phyloP scores from a whole-genome alignment of 163 green algal genomes.

The Scenedesmus sp. region DNA sequence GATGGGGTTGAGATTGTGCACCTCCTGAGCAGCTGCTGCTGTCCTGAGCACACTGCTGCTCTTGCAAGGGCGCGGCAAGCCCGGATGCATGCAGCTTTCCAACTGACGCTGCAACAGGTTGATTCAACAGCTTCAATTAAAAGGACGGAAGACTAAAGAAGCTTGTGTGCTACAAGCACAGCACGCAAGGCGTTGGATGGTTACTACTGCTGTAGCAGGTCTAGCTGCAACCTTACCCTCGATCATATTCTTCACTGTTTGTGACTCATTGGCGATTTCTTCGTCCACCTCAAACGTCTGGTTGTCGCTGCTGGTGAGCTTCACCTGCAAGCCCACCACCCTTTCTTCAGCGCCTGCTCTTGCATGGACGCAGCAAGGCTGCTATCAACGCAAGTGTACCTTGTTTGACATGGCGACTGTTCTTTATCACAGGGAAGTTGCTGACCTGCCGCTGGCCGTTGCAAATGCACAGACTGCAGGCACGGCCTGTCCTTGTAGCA shows the following conservation, averaged over 20 bases:
- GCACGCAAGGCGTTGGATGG: background rate
- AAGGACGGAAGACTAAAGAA: no score
- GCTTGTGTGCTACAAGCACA: background rate
- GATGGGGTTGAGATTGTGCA: background rate
- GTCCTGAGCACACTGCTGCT: background rate
- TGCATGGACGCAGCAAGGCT: background rate
- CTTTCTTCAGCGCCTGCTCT: background rate
- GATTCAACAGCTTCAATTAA: background rate
- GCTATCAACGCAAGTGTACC: background rate
- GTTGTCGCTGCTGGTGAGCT: conserved; percentile 77
- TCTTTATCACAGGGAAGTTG: background rate
- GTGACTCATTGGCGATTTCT: conserved; percentile 79
- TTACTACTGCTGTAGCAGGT: background rate
- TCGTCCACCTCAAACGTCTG: conserved; percentile 82
- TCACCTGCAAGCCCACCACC: conserved; percentile 68
- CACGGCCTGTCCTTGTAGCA: background rate
- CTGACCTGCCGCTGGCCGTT: background rate
- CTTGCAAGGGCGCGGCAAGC: background rate
- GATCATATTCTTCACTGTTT: conserved; percentile 87
- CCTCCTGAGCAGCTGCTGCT: background rate
- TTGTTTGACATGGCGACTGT: conserved; percentile 43
- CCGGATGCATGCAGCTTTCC: background rate
- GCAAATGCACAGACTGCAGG: conserved; percentile 6
- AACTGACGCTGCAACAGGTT: background rate
- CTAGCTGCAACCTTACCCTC: conserved; percentile 68